Base-by-base conservation (phyloP, 2,329 filamentous ascomycete species). In the Colletotrichum spaethianum region DNA sequence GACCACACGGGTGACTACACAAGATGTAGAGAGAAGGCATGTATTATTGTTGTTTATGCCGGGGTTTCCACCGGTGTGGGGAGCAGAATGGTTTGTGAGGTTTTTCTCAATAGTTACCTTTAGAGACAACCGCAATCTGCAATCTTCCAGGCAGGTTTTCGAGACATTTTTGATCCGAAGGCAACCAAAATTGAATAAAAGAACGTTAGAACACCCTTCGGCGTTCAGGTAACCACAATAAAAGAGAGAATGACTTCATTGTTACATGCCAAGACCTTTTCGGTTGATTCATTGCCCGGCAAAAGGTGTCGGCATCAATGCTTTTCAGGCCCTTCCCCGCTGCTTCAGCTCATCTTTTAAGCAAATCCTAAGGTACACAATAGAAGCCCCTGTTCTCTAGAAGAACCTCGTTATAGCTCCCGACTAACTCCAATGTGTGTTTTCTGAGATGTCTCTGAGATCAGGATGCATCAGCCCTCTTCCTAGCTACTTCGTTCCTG, bases 221-320 rank as follows among this genome's bases (percentile, higher is more conserved):
- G n/a, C n/a, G n/a, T n/a, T n/a, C 1, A 23, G 1, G 26, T 2
- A 48, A 6, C 6, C 23, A 28, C 6, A 7, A 18, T 9, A 6
- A 18, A 28, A 18, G 2, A 28, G 48, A 26, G 12, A 28, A 28
- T 12, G 23, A 18, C 7, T 18, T 12, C 23, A 6, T 50, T 50
- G 48, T 28, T 18, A 16, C 23, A 28, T 23, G 46, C n/a, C 5
- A 2, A 26, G n/a, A 26, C 7, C 5, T 14, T 26, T 28, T 18
- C 8, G 2, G 8, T 50, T 1, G 14, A 16, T 12, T 14, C 2
- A 18, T 18, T 8, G 46, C 23, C 3, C 12, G 12, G 8, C 4
- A 6, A 14, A 14, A 11, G 7, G 0, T 16, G 26, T 1, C 5
- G 7, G 5, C 11, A 0, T 6, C 3, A 4, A 16, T 18, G 4